phyloP scores from a whole-genome alignment of 495 filamentous ascomycete genomes.

The Cercophora sp. region DNA sequence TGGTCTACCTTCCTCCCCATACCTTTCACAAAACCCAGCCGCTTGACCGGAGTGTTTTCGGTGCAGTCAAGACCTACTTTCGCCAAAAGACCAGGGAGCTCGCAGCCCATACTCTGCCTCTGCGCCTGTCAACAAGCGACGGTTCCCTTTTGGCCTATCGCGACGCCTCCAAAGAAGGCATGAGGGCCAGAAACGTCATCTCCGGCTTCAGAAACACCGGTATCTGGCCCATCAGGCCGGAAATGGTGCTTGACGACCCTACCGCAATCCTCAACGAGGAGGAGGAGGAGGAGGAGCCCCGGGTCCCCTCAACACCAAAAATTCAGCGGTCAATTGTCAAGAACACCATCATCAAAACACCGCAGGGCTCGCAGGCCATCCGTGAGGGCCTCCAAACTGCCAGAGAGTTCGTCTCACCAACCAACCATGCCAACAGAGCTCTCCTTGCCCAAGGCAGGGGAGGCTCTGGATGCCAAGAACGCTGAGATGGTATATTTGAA shows the following conservation, averaged over 20 bases:
- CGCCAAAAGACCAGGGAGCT: background rate
- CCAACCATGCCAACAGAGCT: background rate
- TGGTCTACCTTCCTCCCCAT: constrained; percentile 10
- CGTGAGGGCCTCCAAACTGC: background rate
- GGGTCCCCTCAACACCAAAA: too few species aligned
- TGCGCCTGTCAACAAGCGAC: constrained; percentile 1
- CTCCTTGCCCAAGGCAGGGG: background rate
- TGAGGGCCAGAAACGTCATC: background rate
- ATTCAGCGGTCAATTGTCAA: too few species aligned
- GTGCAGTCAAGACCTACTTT: background rate
- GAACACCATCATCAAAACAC: background rate
- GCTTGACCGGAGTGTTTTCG: constrained; percentile 2
- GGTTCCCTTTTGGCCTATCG: background rate
- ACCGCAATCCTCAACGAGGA: background rate
- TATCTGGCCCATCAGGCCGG: constrained; percentile 1
- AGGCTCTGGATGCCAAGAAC: background rate
- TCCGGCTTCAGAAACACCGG: constrained; percentile 9
- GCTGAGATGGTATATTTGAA: background rate
- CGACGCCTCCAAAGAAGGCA: background rate
- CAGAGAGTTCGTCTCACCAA: background rate
- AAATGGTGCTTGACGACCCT: background rate
- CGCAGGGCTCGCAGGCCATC: background rate
- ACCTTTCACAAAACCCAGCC: constrained; percentile 11
- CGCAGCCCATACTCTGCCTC: background rate
- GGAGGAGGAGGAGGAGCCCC: background rate